phyloP scores from a whole-genome alignment of 148 eudicot genomes.

The Tetragonia tetragonoides region DNA sequence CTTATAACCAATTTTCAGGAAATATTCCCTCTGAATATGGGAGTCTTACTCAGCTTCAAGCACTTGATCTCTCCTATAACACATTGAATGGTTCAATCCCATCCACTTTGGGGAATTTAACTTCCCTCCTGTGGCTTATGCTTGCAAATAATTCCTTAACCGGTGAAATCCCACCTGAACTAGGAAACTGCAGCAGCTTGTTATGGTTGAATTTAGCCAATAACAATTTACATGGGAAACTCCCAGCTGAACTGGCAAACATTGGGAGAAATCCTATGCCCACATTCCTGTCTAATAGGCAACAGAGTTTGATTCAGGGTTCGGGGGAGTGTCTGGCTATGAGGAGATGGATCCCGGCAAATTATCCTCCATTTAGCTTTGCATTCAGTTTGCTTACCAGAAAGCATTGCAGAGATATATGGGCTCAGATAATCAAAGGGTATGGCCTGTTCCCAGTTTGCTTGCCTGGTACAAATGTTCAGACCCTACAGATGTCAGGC shows the following conservation, averaged over 20 bases:
- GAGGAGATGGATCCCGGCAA: slow-evolving; percentile 95
- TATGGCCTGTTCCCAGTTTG: slow-evolving; percentile 76
- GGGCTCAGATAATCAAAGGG: slow-evolving; percentile 79
- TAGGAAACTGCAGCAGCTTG: slow-evolving; percentile 86
- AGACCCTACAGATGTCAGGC: slow-evolving; percentile 55
- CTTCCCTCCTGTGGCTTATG: slow-evolving; percentile 88
- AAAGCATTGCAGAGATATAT: slow-evolving; percentile 67
- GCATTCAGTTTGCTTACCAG: slow-evolving; percentile 67
- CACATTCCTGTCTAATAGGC: slow-evolving; percentile 52
- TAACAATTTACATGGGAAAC: slow-evolving; percentile 55
- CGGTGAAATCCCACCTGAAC: slow-evolving; percentile 72
- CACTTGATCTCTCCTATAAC: slow-evolving; percentile 83
- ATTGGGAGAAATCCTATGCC: slow-evolving; percentile 61
- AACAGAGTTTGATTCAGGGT: slow-evolving; percentile 38
- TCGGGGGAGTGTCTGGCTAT: slow-evolving; percentile 81
- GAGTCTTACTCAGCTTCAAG: slow-evolving; percentile 48
- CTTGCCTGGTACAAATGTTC: slow-evolving; percentile 37
- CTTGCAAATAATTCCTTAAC: slow-evolving; percentile 71
- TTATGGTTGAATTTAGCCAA: slow-evolving; percentile 85
- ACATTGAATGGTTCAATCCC: slow-evolving; percentile 66
- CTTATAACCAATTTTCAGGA: slow-evolving; percentile 61
- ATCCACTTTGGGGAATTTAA: slow-evolving; percentile 61
- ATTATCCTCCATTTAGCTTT: slow-evolving; percentile 93
- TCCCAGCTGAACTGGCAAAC: slow-evolving; percentile 55
- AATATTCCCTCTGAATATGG: slow-evolving; percentile 75